Conservation (phyloP, 1,139 yeast species). For the Entelexis paramagnoliae region DNA sequence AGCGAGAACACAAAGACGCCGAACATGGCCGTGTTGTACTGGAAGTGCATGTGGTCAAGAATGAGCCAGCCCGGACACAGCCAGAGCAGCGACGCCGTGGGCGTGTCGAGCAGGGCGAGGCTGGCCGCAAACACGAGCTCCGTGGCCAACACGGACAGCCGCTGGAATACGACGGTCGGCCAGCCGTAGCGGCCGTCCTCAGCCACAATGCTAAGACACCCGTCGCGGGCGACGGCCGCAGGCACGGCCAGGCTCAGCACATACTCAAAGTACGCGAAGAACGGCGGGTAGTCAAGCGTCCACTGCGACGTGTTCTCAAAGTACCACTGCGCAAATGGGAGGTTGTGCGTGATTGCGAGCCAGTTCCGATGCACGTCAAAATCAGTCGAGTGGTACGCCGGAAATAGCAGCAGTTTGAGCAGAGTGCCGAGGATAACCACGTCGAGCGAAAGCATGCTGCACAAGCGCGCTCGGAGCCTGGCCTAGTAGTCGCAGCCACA, state of each 20-base stretch:
- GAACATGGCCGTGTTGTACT: conserved; percentile 89
- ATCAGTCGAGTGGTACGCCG: conserved; percentile 66
- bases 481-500: no score
- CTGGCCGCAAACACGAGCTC: conserved; percentile 57
- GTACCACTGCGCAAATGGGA: conserved; percentile 79
- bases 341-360: conserved; percentile 78
- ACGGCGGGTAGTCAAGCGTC: conserved; percentile 97
- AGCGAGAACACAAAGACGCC: conserved; percentile 70
- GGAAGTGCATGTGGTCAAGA: conserved; percentile 96
- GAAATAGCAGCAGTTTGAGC: conserved; percentile 43
- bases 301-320: conserved; percentile 74
- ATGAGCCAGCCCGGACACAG: conserved; percentile 82
- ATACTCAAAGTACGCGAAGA: conserved; percentile 93
- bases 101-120: conserved; percentile 30
- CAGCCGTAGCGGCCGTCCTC: conserved; percentile 57
- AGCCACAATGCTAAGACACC: conserved; percentile 58
- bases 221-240: conserved; percentile 48
- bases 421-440: conserved; percentile 17
- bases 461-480: no score
- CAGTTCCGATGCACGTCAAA: conserved; percentile 96
- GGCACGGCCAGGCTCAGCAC: conserved; percentile 64
- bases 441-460: conserved; percentile 5
- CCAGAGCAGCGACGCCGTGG: conserved; percentile 66
- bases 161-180: conserved; percentile 73
- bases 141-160: conserved; percentile 66